Evolutionary conservation across 1,284 basidiomycete species (phyloP), one percentile per base, ranked within the genome.

Genomic region (Leccinum griseonigrum): DNA sequence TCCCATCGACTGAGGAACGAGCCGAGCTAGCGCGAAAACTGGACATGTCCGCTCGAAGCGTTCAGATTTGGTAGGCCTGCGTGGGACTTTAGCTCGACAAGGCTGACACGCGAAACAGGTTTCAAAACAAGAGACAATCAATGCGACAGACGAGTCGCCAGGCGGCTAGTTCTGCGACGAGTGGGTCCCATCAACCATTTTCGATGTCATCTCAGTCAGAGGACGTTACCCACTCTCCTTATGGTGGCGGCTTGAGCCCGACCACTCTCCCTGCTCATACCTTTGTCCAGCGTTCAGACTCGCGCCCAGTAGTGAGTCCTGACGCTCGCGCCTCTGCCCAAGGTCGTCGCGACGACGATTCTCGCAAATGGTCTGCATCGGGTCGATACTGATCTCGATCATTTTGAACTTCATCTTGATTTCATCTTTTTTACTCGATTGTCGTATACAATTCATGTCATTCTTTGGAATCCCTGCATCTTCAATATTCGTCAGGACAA

Each of bases 1-100:
- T 93, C 70, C 91, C 91, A 26, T 90, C 90, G 9, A 93, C 91
- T 16, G 91, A 92, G 72, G 91, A 93, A 73, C 84, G 91, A n/a
- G 79, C 84, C 54, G 85, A 85, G 40, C 77, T 93, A 51, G 91
- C 91, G 9, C 88, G 86, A 65, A 80, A 84, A 67, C 77, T 93
- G 64, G 89, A 89, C 67, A 93, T 93, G 91, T 87, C 89, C 50
- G 84, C 91, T 38, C 79, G 91, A 66, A 92, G 90, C 66, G 91
- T 93, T 64, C 91, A 93, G 73, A 93, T 93, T 64, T 93, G 91
- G 91, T 91, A 73, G 67, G 82, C 50, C 68, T 59, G 51, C 61
- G 66, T 59, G 62, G 58, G 59, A 51, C 51, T 53, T 54, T 57
- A 61, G 57, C 46, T 71, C 60, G 59, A 68, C 59, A 61, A 56